Evolutionary conservation across 345 rosid genomes (phyloP).

Genomic region (Gossypium anomalum): DNA sequence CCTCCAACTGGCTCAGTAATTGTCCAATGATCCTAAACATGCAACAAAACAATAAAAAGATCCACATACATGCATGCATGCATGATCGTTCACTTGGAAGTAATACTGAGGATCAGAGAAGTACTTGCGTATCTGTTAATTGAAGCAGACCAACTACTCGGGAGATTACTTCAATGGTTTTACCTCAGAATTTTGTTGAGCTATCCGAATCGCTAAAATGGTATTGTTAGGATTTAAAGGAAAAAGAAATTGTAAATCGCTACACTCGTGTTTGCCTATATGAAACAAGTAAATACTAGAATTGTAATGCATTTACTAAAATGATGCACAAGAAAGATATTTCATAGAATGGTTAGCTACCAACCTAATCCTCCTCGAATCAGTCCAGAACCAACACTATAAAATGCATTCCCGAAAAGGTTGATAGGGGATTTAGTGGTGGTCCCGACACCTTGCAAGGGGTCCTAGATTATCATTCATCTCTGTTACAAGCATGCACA

Average conservation of each 20-base stretch:
- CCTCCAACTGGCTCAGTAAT: slow-evolving; percentile 68
- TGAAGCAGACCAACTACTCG: neutral
- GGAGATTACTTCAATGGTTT: neutral
- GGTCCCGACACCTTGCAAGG: slow-evolving; percentile 31
- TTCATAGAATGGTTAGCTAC: neutral
- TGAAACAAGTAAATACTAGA: neutral
- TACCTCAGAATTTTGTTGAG: neutral
- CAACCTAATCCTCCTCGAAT: slow-evolving; percentile 46
- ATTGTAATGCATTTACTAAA: neutral
- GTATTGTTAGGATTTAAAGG: neutral
- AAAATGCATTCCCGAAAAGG: slow-evolving; percentile 44
- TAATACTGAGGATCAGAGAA: slow-evolving; percentile 62
- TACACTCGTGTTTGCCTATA: neutral
- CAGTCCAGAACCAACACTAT: slow-evolving; percentile 46
- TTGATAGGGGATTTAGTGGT: slow-evolving; percentile 28
- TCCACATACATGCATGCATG: neutral
- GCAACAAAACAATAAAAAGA: neutral
- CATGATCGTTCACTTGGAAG: slow-evolving; percentile 50
- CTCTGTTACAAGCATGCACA: neutral
- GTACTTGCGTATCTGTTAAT: slow-evolving; percentile 45
- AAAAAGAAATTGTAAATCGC: neutral
- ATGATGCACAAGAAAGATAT: neutral
- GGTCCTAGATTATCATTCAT: slow-evolving; percentile 42
- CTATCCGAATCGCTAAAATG: neutral
- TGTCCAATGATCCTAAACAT: slow-evolving; percentile 63